phyloP scores from a whole-genome alignment of 1,139 yeast genomes.

The Candida sanyaensis region DNA sequence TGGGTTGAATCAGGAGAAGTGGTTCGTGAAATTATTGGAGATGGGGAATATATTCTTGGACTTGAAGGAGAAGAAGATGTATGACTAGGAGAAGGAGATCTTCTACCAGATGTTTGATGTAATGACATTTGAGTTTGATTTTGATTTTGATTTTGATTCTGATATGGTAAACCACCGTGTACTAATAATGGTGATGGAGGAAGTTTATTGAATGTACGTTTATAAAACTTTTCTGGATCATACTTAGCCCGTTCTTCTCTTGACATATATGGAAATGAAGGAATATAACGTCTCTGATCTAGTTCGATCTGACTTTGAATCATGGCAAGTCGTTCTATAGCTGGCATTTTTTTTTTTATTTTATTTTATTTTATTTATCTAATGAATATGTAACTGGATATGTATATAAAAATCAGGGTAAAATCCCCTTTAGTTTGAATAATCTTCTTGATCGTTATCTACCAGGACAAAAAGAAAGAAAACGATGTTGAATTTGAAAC shows the following conservation, averaged over 20 bases:
- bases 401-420: neutral
- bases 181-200: neutral
- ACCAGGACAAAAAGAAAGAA: neutral
- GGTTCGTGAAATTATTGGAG: neutral
- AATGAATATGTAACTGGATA: neutral
- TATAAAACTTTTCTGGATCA: constrained; percentile 5
- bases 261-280: constrained; percentile 22
- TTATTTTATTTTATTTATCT: neutral
- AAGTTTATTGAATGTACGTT: neutral
- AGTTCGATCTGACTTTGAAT: constrained; percentile 19
- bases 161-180: neutral
- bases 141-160: neutral
- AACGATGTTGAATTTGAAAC: neutral
- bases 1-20: neutral
- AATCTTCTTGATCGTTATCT: too few relatives aligned
- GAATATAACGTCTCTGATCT: constrained; percentile 6
- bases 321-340: constrained; percentile 21
- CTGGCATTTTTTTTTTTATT: constrained; percentile 6
- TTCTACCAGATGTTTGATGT: neutral
- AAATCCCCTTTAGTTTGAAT: too few relatives aligned
- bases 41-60: neutral
- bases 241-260: constrained; percentile 17
- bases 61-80: neutral
- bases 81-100: neutral
- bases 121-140: neutral